A percentile compares a stretch with the other conserved stretches of the same genome.
These are phyloP conservation scores for Eucalyptus sp. DNA, from an alignment of 345 rosid genomes.

Conservation along the genomic window DNA sequence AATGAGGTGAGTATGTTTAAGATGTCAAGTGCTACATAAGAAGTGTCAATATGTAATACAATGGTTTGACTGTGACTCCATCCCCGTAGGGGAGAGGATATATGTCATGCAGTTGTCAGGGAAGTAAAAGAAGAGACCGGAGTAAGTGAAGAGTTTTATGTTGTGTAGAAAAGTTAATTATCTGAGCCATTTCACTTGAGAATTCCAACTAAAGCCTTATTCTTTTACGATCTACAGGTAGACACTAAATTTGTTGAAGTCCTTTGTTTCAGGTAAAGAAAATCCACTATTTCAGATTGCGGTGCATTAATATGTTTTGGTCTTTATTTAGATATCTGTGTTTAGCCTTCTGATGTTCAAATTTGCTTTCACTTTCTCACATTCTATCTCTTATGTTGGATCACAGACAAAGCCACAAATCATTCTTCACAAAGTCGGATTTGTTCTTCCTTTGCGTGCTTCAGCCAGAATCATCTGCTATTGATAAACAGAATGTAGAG, in stretches of 20 bases:
- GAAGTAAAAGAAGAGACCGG: too few species aligned
- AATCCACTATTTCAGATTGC: neutral
- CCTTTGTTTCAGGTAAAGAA: constrained; percentile 25
- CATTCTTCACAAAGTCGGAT: constrained; percentile 26
- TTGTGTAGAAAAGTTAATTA: too few species aligned
- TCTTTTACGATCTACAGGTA: constrained; percentile 1
- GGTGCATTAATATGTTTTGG: neutral
- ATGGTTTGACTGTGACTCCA: too few species aligned
- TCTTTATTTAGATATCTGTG: neutral
- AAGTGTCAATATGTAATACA: too few species aligned
- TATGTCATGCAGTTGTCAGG: too few species aligned
- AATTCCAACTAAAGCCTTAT: neutral
- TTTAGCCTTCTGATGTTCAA: neutral
- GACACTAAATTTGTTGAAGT: constrained; percentile 23
- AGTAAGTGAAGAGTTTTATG: too few species aligned
- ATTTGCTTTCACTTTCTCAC: neutral
- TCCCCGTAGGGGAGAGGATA: too few species aligned
- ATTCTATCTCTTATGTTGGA: neutral
- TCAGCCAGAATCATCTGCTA: constrained; percentile 11
- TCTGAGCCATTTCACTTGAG: too few species aligned
- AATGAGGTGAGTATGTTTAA: too few species aligned
- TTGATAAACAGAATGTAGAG: constrained; percentile 19
- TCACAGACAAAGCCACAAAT: constrained; percentile 28
- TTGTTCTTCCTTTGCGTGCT: constrained; percentile 27
- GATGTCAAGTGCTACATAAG: too few species aligned